Base-by-base conservation (phyloP, 2,329 filamentous ascomycete species). In the Pestalotiopsis sp. region DNA sequence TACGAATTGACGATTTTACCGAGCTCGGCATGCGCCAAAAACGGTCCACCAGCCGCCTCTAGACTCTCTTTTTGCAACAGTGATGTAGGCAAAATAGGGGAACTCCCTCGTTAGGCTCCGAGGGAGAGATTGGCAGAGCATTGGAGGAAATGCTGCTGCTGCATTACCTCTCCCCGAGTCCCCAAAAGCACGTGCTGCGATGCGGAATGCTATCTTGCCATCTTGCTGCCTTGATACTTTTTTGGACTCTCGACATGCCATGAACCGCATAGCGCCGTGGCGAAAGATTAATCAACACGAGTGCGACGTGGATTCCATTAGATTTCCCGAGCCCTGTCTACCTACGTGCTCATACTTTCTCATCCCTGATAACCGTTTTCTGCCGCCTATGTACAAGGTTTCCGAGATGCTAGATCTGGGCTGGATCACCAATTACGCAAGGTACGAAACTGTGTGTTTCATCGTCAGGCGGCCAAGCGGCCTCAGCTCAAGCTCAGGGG, bases 381-480 rank as follows among this genome's bases (percentile, higher is more conserved):
- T 30, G 10, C 24, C 26, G 9, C 58, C 30, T 5, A n/a, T n/a
- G n/a, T n/a, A 17, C 30, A 61, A 35, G 26, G 58, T 61, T 61
- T 61, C 58, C n/a, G 57, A n/a, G 58, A 17, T 39, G 22, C 22
- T 20, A 59, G 7, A n/a, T 52, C 44, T 52, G 20, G 44, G 44
- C 44, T 52, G 44, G 44, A 52, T 52, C 44, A 52, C 44, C 44
- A 52, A 52, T 52, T 52, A 52, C 44, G 44, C 44, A 52, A 61
- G 24, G 26, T 61, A 61, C 58, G 58, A 38, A 39, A 61, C 58
- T 39, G 30, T 35, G 58, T 61, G 58, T 61, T 61, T 61, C 58
- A 61, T 26, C 26, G 17, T 24, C 55, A 22, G n/a, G 24, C n/a
- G 55, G 55, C n/a, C 55, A 24, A 35, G 38, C 30, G 20, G 58